Percentiles rank a stretch among this genome's conserved stretches.
Evolutionary conservation across 805 yeast genomes (phyloP).

Genomic region (Spathaspora boniae): DNA sequence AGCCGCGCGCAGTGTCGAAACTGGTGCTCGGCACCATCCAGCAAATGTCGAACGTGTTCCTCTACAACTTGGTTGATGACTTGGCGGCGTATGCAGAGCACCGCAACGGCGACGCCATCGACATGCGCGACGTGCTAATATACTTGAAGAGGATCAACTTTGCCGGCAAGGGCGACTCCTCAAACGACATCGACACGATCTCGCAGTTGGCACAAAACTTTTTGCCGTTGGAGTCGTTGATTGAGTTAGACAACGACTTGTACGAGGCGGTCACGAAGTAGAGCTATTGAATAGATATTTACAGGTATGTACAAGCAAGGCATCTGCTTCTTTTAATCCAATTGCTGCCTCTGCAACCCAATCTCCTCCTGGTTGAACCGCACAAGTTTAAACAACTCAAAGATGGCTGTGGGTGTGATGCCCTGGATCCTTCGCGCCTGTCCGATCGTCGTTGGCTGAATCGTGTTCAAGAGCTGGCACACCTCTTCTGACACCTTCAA

Average conservation of each 20-base stretch:
- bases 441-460: slow-evolving; percentile 87
- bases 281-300: slow-evolving; percentile 11
- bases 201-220: slow-evolving; percentile 30
- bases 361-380: slow-evolving; percentile 23
- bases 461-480: slow-evolving; percentile 59
- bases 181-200: slow-evolving; percentile 16
- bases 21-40: slow-evolving; percentile 20
- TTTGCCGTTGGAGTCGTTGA: slow-evolving; percentile 34
- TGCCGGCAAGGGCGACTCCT: slow-evolving; percentile 5
- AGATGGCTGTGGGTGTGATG: slow-evolving; percentile 87
- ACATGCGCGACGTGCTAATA: slow-evolving; percentile 33
- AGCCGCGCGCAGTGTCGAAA: slow-evolving; percentile 7
- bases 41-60: slow-evolving; percentile 27
- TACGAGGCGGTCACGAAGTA: slow-evolving; percentile 2
- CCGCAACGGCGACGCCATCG: slow-evolving; percentile 22
- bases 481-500: slow-evolving; percentile 70
- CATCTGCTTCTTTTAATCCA: no score
- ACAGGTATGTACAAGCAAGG: slow-evolving; percentile 15
- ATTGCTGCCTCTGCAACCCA: slow-evolving; percentile 2
- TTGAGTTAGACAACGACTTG: slow-evolving; percentile 18
- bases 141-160: slow-evolving; percentile 30
- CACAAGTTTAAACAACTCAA: slow-evolving; percentile 65
- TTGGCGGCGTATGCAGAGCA: slow-evolving; percentile 36
- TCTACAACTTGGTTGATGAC: slow-evolving; percentile 27
- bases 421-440: slow-evolving; percentile 96